Base-by-base conservation (phyloP, 441 rosid species). In the Mallotus repandus region DNA sequence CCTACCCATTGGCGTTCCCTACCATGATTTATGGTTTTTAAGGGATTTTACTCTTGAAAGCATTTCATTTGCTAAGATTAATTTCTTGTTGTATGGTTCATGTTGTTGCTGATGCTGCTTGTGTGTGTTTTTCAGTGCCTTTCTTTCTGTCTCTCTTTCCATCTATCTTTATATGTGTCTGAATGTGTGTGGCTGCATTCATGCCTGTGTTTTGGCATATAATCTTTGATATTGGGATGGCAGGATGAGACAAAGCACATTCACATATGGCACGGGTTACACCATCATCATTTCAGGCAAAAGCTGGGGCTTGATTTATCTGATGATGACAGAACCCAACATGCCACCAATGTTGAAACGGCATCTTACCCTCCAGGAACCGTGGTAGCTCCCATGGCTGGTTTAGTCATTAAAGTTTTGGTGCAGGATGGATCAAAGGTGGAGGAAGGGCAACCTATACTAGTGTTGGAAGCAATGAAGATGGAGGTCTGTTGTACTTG, bases 381-480 rank as follows among this genome's bases (percentile, higher is more conserved):
- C 38, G 87, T 93, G 71, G 83, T 88, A 70, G 89, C 98, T 46
- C 98, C 98, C 67, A 95, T 95, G 99, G 93, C 99, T 83, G 98
- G 99, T 68, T 84, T 93, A 74, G 97, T 90, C 58, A 95, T 95
- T 65, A 95, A 95, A 87, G 97, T 95, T 79, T 89, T 93, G 63
- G 84, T 79, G n/a, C 77, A 87, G 72, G 85, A 93, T 73, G 97
- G 93, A 64, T 75, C 83, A 38, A 86, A 80, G 73, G 94, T 89
- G 76, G 99, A 84, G 68, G 86, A 79, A 81, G 97, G 92, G 52
- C 97, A 90, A 80, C 91, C 97, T 60, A 78, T 95, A 25, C 72
- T 95, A 72, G 97, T 95, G 80, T 78, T 93, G 49, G 97, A 93
- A 83, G 98, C 99, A 76, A 95, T 93, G 99, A 95, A 95, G 83